Conservation (phyloP, 2,329 filamentous ascomycete genomes). For the Pyricularia sp. region DNA sequence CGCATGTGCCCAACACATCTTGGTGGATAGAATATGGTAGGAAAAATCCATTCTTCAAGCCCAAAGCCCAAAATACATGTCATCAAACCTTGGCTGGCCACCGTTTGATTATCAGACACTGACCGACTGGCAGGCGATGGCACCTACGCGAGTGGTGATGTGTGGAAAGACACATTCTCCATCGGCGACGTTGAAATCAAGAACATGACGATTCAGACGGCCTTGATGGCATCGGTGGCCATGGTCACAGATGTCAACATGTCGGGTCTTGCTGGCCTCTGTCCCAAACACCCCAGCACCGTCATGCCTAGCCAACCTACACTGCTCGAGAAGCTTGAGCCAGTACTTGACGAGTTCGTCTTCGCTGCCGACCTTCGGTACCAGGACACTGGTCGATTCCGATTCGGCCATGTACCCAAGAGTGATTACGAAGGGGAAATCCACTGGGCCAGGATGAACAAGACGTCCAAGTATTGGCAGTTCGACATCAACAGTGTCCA, state of each 20-base stretch:
- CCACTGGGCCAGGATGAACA: constrained; percentile 38
- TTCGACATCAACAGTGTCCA: constrained; percentile 25
- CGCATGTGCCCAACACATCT: constrained; percentile 28
- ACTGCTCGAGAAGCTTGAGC: constrained; percentile 33
- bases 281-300: constrained; percentile 34
- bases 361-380: constrained; percentile 41
- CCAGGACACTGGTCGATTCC: constrained; percentile 37
- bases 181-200: constrained; percentile 34
- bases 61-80: background rate
- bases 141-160: constrained; percentile 32
- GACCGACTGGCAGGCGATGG: constrained; percentile 25
- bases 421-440: constrained; percentile 28
- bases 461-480: constrained; percentile 36
- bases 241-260: constrained; percentile 32
- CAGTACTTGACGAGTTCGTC: constrained; percentile 28
- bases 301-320: constrained; percentile 31
- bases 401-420: constrained; percentile 40
- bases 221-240: constrained; percentile 27
- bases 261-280: constrained; percentile 43
- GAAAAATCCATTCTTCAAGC: constrained; percentile 17
- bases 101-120: background rate
- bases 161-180: constrained; percentile 39
- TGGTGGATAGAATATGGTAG: constrained; percentile 37
- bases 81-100: background rate
- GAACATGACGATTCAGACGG: constrained; percentile 40